Conservation (phyloP, 2,329 filamentous ascomycete species). For the Aspergillus awamori region DNA sequence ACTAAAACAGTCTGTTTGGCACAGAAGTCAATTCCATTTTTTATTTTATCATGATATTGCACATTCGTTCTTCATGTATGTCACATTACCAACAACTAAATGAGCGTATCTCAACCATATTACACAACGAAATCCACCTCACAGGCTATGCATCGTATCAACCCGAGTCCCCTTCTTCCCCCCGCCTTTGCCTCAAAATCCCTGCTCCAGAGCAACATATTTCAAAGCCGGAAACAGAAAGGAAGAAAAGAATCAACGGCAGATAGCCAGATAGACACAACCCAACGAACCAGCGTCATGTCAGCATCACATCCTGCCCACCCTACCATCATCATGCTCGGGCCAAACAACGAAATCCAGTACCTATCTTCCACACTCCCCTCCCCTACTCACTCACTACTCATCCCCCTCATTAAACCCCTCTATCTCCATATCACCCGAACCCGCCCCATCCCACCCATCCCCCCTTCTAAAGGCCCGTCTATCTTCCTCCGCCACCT, state of each 20-base stretch:
- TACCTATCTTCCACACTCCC: no score
- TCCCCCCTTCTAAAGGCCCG: slow-evolving; percentile 35
- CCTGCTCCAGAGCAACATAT: no score
- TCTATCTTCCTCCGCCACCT: slow-evolving; percentile 28
- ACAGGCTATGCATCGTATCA: background rate
- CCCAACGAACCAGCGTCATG: no score
- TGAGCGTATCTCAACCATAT: background rate
- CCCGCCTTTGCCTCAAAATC: background rate
- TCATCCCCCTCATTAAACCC: slow-evolving; percentile 19
- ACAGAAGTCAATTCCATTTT: background rate
- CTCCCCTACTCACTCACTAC: no score
- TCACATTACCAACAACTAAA: background rate
- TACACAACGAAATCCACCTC: background rate
- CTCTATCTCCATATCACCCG: slow-evolving; percentile 38
- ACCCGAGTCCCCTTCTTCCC: background rate
- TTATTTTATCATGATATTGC: background rate
- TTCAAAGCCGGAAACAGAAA: no score
- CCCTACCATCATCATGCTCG: background rate
- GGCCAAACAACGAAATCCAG: background rate
- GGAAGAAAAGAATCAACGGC: no score
- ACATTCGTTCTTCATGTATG: background rate
- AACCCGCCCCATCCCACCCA: slow-evolving; percentile 38
- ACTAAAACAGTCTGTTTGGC: background rate
- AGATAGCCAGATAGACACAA: no score
- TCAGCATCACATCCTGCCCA: background rate